Percentiles rank a stretch among this genome's conserved stretches.
Conservation (phyloP, 2,329 filamentous ascomycete genomes). For the Helminthosporium solani region DNA sequence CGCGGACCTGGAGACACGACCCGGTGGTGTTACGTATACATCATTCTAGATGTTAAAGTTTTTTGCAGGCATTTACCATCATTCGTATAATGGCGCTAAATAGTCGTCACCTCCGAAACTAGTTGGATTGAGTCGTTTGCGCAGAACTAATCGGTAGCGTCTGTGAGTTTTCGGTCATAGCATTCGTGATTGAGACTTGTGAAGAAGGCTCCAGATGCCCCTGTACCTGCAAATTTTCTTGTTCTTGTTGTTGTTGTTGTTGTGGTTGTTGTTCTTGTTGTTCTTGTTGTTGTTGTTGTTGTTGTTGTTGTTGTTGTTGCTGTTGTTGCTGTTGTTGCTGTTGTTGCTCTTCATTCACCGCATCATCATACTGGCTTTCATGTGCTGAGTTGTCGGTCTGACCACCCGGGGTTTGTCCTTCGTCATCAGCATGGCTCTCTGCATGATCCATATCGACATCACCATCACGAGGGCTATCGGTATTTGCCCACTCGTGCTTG, state of each 20-base stretch:
- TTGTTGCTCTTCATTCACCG: slow-evolving; percentile 7
- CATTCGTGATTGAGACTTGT: not conserved
- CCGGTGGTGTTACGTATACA: too few relatives aligned
- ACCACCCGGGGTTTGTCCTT: slow-evolving; percentile 18
- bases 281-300: not conserved
- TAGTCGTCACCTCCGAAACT: not conserved
- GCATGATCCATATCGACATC: slow-evolving; percentile 27
- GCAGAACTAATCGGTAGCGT: not conserved
- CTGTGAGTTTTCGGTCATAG: slow-evolving; percentile 3
- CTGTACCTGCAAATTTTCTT: not conserved
- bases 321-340: not conserved
- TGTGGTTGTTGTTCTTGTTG: slow-evolving; percentile 5
- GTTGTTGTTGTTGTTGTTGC: not conserved
- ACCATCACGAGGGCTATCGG: slow-evolving; percentile 13
- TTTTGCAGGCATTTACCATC: too few relatives aligned
- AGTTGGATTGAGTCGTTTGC: not conserved
- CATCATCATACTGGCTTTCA: slow-evolving; percentile 19
- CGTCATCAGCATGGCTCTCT: slow-evolving; percentile 24
- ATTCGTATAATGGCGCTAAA: too few relatives aligned
- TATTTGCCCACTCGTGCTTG: slow-evolving; percentile 26
- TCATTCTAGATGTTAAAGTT: too few relatives aligned
- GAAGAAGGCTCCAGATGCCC: not conserved
- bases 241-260: not conserved
- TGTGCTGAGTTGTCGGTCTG: slow-evolving; percentile 20
- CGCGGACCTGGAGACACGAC: too few relatives aligned